A percentile compares a stretch with the other conserved stretches of the same genome.
Evolutionary conservation across 2,329 filamentous ascomycete genomes (phyloP).

Genomic region (Arthrobotrys iridis): DNA sequence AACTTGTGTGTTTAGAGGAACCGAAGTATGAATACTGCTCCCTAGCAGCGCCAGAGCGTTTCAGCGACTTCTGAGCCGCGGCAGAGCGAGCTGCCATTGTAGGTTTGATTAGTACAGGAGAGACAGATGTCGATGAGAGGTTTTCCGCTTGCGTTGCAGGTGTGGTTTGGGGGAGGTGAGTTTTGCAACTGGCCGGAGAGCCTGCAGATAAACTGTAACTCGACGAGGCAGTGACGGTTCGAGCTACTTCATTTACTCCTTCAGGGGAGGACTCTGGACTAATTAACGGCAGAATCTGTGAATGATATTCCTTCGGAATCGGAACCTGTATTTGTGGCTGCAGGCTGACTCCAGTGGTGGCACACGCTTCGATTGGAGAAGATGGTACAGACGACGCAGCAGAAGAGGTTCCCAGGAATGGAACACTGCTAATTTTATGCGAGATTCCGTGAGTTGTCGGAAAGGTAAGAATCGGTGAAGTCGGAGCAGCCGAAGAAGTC

Average conservation of each 20-base stretch:
- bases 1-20: slow-evolving; percentile 13
- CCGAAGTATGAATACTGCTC: slow-evolving; percentile 40
- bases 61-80: slow-evolving; percentile 51
- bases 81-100: slow-evolving; percentile 51
- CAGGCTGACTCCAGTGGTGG: slow-evolving; percentile 14
- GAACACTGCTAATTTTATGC: slow-evolving; percentile 4
- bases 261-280: slow-evolving; percentile 6
- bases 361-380: slow-evolving; percentile 43
- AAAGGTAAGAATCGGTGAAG: slow-evolving; percentile 12
- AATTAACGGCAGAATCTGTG: slow-evolving; percentile 16
- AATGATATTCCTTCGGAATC: slow-evolving; percentile 36
- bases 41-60: slow-evolving; percentile 29
- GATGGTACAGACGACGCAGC: slow-evolving; percentile 26
- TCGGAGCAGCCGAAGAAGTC: slow-evolving; percentile 25
- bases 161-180: slow-evolving; percentile 4
- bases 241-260: slow-evolving; percentile 25
- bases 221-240: slow-evolving; percentile 38
- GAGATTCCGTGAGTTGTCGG: slow-evolving; percentile 27
- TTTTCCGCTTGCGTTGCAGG: slow-evolving; percentile 16
- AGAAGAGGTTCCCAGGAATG: slow-evolving; percentile 30
- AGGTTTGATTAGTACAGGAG: neutral
- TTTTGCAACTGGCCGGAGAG: slow-evolving; percentile 18
- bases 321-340: slow-evolving; percentile 46
- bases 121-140: slow-evolving; percentile 1
- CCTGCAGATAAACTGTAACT: slow-evolving; percentile 31